Evolutionary conservation across 345 rosid species (phyloP).

Genomic region (Linum trigynum): DNA sequence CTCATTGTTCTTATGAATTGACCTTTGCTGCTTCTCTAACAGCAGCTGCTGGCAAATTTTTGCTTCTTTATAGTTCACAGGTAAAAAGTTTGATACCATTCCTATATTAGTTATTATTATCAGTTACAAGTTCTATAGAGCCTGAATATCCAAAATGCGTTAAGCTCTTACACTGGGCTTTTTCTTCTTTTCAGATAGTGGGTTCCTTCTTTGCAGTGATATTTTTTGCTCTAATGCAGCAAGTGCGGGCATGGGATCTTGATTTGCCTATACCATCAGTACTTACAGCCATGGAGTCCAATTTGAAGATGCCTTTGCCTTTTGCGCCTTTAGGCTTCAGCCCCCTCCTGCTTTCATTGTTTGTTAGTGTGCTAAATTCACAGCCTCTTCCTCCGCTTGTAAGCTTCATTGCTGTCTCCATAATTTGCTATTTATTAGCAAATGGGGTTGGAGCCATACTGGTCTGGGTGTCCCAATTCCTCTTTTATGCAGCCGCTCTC

Average conservation of each 20-base stretch:
- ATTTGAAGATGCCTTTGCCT: slow-evolving; percentile 71
- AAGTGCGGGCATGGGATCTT: slow-evolving; percentile 64
- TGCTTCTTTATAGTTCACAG: slow-evolving; percentile 68
- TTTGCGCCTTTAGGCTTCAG: slow-evolving; percentile 44
- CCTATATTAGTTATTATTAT: neutral
- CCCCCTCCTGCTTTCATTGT: slow-evolving; percentile 50
- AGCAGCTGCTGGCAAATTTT: slow-evolving; percentile 66
- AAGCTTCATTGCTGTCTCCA: slow-evolving; percentile 53
- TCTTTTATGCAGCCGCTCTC: slow-evolving; percentile 64
- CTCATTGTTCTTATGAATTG: slow-evolving; percentile 83
- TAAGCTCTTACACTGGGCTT: neutral
- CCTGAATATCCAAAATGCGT: neutral
- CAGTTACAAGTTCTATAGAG: neutral
- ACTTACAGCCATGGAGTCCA: slow-evolving; percentile 64
- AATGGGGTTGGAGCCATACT: slow-evolving; percentile 55
- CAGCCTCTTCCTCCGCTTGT: slow-evolving; percentile 62
- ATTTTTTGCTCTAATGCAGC: slow-evolving; percentile 76
- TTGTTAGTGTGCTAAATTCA: slow-evolving; percentile 50
- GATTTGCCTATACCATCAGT: slow-evolving; percentile 60
- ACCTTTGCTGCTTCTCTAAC: slow-evolving; percentile 54
- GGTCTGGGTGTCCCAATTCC: slow-evolving; percentile 48
- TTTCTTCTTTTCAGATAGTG: slow-evolving; percentile 45
- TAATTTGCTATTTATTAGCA: slow-evolving; percentile 63
- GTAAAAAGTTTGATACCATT: slow-evolving; percentile 20
- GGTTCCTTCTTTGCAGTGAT: slow-evolving; percentile 49